Conservation (phyloP, 345 rosid species). For the Lenwebbia sp. region DNA sequence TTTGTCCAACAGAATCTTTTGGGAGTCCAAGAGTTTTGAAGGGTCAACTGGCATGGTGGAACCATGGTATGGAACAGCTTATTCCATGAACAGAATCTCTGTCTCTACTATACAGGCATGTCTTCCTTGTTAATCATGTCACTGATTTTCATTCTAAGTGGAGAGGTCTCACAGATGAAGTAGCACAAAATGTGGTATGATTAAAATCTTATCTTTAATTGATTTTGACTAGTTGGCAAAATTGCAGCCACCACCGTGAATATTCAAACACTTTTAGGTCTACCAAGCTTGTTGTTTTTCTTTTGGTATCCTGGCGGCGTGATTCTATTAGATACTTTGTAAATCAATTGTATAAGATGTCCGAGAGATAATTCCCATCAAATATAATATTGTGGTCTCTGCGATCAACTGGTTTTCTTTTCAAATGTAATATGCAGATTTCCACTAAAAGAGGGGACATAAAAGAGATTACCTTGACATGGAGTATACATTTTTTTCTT, state of each 20-base stretch:
- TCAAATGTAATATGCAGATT: neutral
- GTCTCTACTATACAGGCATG: slow-evolving; percentile 53
- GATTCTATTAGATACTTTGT: neutral
- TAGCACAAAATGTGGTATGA: neutral
- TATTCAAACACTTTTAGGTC: neutral
- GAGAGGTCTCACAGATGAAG: neutral
- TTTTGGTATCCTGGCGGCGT: neutral
- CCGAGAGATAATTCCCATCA: neutral
- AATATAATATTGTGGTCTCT: neutral
- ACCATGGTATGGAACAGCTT: slow-evolving; percentile 92
- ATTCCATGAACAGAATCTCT: slow-evolving; percentile 52
- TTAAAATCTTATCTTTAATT: neutral
- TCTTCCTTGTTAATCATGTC: neutral
- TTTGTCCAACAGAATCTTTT: slow-evolving; percentile 55
- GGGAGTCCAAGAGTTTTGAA: slow-evolving; percentile 92
- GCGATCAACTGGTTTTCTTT: neutral
- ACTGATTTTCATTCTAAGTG: neutral
- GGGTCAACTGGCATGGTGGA: slow-evolving; percentile 62
- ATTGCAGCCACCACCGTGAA: neutral
- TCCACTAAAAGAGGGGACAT: neutral
- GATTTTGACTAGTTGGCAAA: neutral
- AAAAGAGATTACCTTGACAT: neutral
- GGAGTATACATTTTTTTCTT: neutral
- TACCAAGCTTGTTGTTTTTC: neutral
- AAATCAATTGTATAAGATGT: neutral